phyloP scores from a whole-genome alignment of 2,329 filamentous ascomycete species.

The Apiospora marii region DNA sequence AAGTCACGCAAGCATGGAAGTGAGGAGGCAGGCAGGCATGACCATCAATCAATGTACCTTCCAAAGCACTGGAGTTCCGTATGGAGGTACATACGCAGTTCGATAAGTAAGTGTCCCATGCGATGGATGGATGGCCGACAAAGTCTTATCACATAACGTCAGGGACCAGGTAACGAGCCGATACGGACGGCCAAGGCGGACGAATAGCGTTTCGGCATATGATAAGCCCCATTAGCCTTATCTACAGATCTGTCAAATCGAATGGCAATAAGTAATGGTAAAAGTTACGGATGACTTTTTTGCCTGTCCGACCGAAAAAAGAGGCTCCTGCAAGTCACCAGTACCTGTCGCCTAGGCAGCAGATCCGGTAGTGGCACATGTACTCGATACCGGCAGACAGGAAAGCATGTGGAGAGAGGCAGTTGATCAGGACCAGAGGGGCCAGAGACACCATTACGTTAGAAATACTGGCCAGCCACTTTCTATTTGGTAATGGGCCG shows the following conservation, averaged over 20 bases:
- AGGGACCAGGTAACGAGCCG: constrained; percentile 22
- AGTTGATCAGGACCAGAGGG: not conserved
- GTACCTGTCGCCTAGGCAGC: not conserved
- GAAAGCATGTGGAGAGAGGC: constrained; percentile 18
- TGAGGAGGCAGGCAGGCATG: not conserved
- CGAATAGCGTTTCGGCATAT: constrained; percentile 11
- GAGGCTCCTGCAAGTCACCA: constrained; percentile 16
- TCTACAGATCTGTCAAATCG: constrained; percentile 20
- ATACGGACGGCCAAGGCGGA: constrained; percentile 12
- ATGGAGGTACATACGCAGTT: too few relatives aligned
- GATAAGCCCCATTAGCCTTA: constrained; percentile 23
- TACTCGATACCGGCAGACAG: not conserved
- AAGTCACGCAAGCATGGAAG: not conserved
- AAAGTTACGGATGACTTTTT: constrained; percentile 21
- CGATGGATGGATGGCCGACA: not conserved
- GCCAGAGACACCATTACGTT: constrained; percentile 18
- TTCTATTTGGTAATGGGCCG: constrained; percentile 21
- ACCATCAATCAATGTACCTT: not conserved
- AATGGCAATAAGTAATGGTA: constrained; percentile 24
- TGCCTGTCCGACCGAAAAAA: not conserved
- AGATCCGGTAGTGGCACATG: not conserved
- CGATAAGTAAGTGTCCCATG: not conserved
- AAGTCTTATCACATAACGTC: constrained; percentile 23
- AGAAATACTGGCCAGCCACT: constrained; percentile 11
- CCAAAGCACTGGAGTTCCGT: too few relatives aligned